Percentiles rank a stretch among this genome's conserved stretches.
phyloP scores from a whole-genome alignment of 2,329 filamentous ascomycete species.

The Fonsecaea pedrosoi region DNA sequence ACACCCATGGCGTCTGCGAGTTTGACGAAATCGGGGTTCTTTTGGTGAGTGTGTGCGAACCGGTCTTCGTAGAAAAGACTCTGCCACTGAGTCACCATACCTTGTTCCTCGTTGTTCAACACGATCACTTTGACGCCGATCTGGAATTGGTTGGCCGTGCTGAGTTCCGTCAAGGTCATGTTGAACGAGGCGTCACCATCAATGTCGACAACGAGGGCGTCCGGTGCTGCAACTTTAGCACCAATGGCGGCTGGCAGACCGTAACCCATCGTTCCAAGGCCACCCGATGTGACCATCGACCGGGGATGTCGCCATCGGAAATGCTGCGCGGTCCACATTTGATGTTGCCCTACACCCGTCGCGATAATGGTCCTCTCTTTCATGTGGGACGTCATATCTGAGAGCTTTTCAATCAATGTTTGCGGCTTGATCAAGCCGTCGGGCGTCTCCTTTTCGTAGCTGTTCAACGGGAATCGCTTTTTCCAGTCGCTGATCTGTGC shows the following conservation, averaged over 20 bases:
- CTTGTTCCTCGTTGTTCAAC: conserved; percentile 96
- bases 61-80: conserved; percentile 96
- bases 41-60: conserved; percentile 88
- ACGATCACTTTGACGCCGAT: conserved; percentile 95
- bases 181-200: conserved; percentile 99
- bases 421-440: conserved; percentile 92
- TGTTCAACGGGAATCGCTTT: conserved; percentile 80
- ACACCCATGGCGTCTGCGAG: conserved; percentile 90
- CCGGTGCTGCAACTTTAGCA: conserved; percentile 82
- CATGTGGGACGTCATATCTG: conserved; percentile 77
- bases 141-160: conserved; percentile 91
- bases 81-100: conserved; percentile 99
- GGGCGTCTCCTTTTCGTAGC: conserved; percentile 78
- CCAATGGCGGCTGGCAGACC: conserved; percentile 94
- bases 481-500: conserved; percentile 90
- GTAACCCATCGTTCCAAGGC: conserved; percentile 94
- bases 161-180: conserved; percentile 97
- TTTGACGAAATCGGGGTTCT: conserved; percentile 96
- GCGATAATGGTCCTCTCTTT: conserved; percentile 87
- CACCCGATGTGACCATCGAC: conserved; percentile 95
- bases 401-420: conserved; percentile 87
- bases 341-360: conserved; percentile 95
- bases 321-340: conserved; percentile 98
- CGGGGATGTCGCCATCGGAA: conserved; percentile 92
- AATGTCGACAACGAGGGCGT: conserved; percentile 90